Evolutionary conservation across 129 eudicot genomes (phyloP).

Genomic region (Smallanthus sonchifolius): DNA sequence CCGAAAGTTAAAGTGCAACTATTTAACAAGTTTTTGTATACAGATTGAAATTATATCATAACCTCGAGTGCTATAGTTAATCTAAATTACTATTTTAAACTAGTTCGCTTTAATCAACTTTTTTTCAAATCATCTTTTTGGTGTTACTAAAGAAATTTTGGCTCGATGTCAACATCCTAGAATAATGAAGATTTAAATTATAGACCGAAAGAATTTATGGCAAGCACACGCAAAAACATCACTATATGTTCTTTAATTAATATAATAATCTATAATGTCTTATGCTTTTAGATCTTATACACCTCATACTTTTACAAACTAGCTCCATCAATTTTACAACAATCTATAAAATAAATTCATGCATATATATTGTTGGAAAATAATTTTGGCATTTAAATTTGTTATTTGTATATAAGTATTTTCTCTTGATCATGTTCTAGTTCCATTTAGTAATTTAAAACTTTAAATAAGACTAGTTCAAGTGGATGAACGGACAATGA

Average conservation of each 20-base stretch:
- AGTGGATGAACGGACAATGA: neutral
- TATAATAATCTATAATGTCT: constrained; percentile 13
- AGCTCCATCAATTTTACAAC: neutral
- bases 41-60: neutral
- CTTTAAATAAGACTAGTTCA: too few species aligned
- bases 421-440: too few species aligned
- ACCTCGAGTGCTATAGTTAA: too few species aligned
- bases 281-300: constrained; percentile 39
- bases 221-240: constrained; percentile 22
- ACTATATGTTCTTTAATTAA: constrained; percentile 10
- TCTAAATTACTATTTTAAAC: neutral
- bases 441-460: neutral
- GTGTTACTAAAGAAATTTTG: neutral
- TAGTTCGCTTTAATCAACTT: neutral
- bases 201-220: constrained; percentile 5
- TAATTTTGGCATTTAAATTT: neutral
- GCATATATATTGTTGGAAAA: neutral
- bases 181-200: constrained; percentile 7
- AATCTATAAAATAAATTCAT: neutral
- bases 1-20: too few species aligned
- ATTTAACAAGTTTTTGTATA: too few species aligned
- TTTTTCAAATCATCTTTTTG: neutral
- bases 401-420: neutral
- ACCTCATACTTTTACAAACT: neutral
- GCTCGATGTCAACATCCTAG: constrained; percentile 13